phyloP scores from a whole-genome alignment of 1,284 basidiomycete species.

The Porodaedalea pini region DNA sequence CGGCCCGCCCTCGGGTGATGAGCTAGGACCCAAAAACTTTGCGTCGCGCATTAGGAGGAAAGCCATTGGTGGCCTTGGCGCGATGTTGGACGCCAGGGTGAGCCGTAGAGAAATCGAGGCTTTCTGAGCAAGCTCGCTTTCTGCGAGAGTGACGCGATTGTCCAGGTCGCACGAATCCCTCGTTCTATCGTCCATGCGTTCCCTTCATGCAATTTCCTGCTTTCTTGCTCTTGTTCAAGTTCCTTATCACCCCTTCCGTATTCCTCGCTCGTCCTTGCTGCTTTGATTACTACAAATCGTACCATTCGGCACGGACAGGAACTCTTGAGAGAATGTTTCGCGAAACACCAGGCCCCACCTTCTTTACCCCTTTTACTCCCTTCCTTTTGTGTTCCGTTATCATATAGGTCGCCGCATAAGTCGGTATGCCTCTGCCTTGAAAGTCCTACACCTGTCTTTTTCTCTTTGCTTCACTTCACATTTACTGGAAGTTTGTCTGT shows the following conservation, averaged over 20 bases:
- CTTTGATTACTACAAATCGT: slow-evolving; percentile 9
- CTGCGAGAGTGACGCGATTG: not conserved
- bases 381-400: slow-evolving; percentile 11
- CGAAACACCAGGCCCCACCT: slow-evolving; percentile 14
- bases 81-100: slow-evolving; percentile 72
- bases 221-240: not conserved
- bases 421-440: slow-evolving; percentile 11
- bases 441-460: slow-evolving; percentile 7
- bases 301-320: slow-evolving; percentile 18
- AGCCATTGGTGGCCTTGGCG: slow-evolving; percentile 74
- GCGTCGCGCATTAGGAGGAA: slow-evolving; percentile 74
- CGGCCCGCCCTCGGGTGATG: slow-evolving; percentile 83
- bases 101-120: slow-evolving; percentile 57
- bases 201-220: slow-evolving; percentile 9
- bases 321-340: slow-evolving; percentile 18
- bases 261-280: not conserved
- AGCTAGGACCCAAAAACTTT: slow-evolving; percentile 87
- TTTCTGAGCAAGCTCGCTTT: slow-evolving; percentile 40
- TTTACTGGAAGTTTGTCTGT: not conserved
- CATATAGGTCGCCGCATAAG: slow-evolving; percentile 18
- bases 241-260: not conserved
- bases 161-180: not conserved
- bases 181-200: too few species aligned
- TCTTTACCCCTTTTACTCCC: slow-evolving; percentile 1
- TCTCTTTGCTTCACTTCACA: not conserved